Evolutionary conservation across 805 yeast genomes (phyloP).

Genomic region (Barnettozyma vustinii): DNA sequence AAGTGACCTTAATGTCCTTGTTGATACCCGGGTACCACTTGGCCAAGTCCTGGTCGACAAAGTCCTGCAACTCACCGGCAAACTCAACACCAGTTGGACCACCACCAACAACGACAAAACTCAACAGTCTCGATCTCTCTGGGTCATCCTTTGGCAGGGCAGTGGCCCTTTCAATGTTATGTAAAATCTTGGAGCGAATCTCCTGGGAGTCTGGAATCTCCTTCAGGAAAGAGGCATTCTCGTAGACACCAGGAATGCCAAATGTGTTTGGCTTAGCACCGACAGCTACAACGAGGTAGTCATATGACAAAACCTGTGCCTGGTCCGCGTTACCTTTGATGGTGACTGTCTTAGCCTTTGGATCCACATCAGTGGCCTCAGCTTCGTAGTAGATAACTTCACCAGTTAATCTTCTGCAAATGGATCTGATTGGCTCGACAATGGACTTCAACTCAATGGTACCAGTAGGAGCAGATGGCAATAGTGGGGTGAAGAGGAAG

Average conservation of each 20-base stretch:
- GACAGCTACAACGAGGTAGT: slow-evolving; percentile 82
- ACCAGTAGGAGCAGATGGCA: slow-evolving; percentile 93
- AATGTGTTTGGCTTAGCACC: slow-evolving; percentile 94
- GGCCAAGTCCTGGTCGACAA: slow-evolving; percentile 82
- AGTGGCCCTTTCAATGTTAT: slow-evolving; percentile 84
- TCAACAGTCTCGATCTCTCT: slow-evolving; percentile 80
- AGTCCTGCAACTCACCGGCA: slow-evolving; percentile 94
- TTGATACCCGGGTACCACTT: slow-evolving; percentile 87
- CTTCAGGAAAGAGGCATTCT: slow-evolving; percentile 81
- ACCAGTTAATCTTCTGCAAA: slow-evolving; percentile 73
- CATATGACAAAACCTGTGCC: slow-evolving; percentile 53
- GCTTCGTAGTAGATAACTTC: slow-evolving; percentile 85
- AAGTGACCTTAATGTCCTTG: slow-evolving; percentile 74
- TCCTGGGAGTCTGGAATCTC: slow-evolving; percentile 83
- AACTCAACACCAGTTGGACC: slow-evolving; percentile 98
- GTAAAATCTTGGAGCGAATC: slow-evolving; percentile 77
- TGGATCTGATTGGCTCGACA: slow-evolving; percentile 87
- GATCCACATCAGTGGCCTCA: slow-evolving; percentile 81
- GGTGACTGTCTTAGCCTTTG: slow-evolving; percentile 61
- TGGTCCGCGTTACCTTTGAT: slow-evolving; percentile 41
- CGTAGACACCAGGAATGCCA: slow-evolving; percentile 86
- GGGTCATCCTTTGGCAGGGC: slow-evolving; percentile 71
- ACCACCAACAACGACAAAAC: slow-evolving; percentile 91
- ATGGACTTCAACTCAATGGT: slow-evolving; percentile 86
- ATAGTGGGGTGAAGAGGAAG: slow-evolving; percentile 86